Percentiles rank a stretch among this genome's conserved stretches.
phyloP scores from a whole-genome alignment of 495 filamentous ascomycete genomes.

The Aspergillus bridgeri region DNA sequence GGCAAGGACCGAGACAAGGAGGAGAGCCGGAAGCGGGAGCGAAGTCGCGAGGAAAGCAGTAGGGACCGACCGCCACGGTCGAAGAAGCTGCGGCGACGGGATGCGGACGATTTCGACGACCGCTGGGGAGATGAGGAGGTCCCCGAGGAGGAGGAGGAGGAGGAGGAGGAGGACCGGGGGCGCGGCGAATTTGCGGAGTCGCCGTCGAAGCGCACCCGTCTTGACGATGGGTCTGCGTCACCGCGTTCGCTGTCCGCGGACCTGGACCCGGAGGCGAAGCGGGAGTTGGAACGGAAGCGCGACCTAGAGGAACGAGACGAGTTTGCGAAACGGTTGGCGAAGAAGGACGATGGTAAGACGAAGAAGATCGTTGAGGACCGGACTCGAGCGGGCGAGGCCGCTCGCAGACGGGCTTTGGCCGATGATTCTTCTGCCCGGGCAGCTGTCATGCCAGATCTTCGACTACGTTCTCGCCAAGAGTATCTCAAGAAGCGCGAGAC shows the following conservation, averaged over 20 bases:
- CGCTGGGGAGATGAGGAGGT: conserved; percentile 78
- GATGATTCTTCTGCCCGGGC: conserved; percentile 60
- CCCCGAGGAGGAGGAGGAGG: conserved; percentile 37
- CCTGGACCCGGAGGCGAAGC: conserved; percentile 55
- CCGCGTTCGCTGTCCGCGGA: conserved; percentile 47
- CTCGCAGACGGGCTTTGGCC: conserved; percentile 57
- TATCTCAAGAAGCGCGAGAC: conserved; percentile 91
- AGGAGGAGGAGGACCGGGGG: conserved; percentile 28
- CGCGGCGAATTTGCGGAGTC: conserved; percentile 49
- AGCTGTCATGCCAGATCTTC: conserved; percentile 68
- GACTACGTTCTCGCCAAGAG: conserved; percentile 81
- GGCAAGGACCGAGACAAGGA: conserved; percentile 38
- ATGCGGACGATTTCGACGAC: conserved; percentile 61
- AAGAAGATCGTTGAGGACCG: conserved; percentile 74
- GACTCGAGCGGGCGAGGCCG: conserved; percentile 54
- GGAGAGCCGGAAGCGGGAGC: conserved; percentile 40
- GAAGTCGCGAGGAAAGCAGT: conserved; percentile 40
- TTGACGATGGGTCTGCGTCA: conserved; percentile 53
- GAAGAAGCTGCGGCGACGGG: conserved; percentile 53
- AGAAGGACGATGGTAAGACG: conserved; percentile 64
- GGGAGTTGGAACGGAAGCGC: conserved; percentile 53
- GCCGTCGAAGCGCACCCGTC: conserved; percentile 54
- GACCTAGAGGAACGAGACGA: conserved; percentile 72
- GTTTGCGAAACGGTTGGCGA: conserved; percentile 67
- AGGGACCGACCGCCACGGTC: conserved; percentile 47